These are phyloP conservation scores for Alternaria consortialis DNA, from an alignment of 2,329 filamentous ascomycete species.

Conservation along the genomic window DNA sequence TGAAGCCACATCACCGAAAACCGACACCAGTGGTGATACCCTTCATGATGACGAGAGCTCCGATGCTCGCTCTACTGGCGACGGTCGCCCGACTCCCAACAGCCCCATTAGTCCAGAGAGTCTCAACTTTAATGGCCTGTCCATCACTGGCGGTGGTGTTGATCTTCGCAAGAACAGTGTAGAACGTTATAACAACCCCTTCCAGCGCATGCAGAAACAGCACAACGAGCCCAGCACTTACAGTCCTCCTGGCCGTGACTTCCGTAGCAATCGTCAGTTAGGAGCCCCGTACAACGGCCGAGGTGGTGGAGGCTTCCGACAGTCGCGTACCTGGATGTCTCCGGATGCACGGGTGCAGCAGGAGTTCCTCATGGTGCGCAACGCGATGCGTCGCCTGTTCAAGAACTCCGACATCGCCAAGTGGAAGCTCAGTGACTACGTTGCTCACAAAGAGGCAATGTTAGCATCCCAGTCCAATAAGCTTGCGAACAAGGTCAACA, in stretches of 20 bases:
- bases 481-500: constrained; percentile 25
- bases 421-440: constrained; percentile 45
- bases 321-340: constrained; percentile 38
- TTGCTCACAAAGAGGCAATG: constrained; percentile 43
- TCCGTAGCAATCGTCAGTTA: constrained; percentile 5
- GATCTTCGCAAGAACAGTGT: not conserved
- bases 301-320: constrained; percentile 20
- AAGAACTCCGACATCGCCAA: constrained; percentile 44
- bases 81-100: constrained; percentile 4
- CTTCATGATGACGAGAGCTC: constrained; percentile 21
- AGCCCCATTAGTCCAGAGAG: constrained; percentile 23
- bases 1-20: constrained; percentile 9
- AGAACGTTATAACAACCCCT: constrained; percentile 14
- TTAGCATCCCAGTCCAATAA: constrained; percentile 24
- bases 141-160: constrained; percentile 8
- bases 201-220: constrained; percentile 11
- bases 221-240: not conserved
- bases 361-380: constrained; percentile 44
- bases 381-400: constrained; percentile 48
- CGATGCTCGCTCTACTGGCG: constrained; percentile 9
- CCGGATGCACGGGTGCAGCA: constrained; percentile 35
- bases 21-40: constrained; percentile 24
- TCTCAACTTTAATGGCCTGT: constrained; percentile 23
- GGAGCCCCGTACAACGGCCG: constrained; percentile 8
- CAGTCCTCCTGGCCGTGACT: constrained; percentile 1